Conservation (phyloP, 345 rosid species). For the Eucalyptus cloeziana region DNA sequence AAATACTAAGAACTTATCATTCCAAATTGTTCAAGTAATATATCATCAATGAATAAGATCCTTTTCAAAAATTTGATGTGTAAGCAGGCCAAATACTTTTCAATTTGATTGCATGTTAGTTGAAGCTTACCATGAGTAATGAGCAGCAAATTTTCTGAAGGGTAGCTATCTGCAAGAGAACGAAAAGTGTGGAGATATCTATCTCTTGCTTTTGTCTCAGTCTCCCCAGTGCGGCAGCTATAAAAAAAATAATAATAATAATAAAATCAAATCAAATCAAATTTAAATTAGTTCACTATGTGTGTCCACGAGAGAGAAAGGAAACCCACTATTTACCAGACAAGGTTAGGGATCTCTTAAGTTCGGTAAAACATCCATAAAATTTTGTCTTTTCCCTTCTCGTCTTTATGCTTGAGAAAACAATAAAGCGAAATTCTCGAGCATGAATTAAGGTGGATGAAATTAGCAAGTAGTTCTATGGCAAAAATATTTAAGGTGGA, state of each 20-base stretch:
- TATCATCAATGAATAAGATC: neutral
- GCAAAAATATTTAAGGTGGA: neutral
- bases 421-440: no score
- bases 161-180: slow-evolving; percentile 66
- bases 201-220: slow-evolving; percentile 18
- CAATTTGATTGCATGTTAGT: neutral
- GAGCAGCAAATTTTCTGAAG: slow-evolving; percentile 66
- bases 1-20: neutral
- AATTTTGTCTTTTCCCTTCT: no score
- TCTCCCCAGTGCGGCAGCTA: slow-evolving; percentile 72
- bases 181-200: slow-evolving; percentile 44
- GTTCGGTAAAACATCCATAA: no score
- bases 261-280: no score
- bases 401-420: no score
- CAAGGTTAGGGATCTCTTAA: no score
- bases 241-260: no score
- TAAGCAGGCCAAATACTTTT: neutral
- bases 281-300: neutral
- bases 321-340: no score
- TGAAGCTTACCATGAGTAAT: slow-evolving; percentile 53
- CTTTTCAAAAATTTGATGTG: no score
- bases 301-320: neutral
- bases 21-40: neutral
- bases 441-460: neutral
- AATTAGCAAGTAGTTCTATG: neutral